phyloP scores from a whole-genome alignment of 164 flowering plant genomes.

The Sextonia rubra region DNA sequence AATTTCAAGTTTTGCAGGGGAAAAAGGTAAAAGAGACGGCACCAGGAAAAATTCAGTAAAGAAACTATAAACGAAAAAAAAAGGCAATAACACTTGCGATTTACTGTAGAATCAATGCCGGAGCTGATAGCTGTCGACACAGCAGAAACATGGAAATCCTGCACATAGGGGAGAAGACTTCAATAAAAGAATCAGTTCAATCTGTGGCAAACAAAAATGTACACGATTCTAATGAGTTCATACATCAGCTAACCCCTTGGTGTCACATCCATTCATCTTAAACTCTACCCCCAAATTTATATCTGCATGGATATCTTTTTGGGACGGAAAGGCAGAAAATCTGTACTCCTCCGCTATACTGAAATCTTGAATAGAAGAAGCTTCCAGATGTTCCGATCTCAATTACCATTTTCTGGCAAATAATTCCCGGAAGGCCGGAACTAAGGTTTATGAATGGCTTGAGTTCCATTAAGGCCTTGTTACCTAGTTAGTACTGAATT shows the following conservation, averaged over 20 bases:
- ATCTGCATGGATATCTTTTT: background rate
- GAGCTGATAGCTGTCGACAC: slow-evolving; percentile 1
- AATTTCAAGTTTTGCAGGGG: background rate
- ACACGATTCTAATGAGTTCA: background rate
- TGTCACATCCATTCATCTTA: background rate
- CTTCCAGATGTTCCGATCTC: background rate
- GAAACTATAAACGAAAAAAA: background rate
- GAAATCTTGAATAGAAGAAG: background rate
- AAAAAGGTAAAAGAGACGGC: background rate
- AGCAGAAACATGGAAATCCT: slow-evolving; percentile 6
- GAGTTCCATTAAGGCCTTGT: no score
- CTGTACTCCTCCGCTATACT: background rate
- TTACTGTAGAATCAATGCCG: background rate
- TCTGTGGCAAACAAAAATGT: background rate
- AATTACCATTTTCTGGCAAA: background rate
- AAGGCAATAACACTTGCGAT: slow-evolving; percentile 16
- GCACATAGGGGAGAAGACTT: background rate
- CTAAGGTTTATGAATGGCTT: background rate
- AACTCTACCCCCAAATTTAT: background rate
- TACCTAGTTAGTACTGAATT: no score
- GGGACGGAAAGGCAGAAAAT: background rate
- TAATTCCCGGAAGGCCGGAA: background rate
- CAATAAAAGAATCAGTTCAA: background rate
- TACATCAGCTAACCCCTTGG: background rate
- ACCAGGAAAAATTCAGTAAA: background rate